Evolutionary conservation across 495 filamentous ascomycete species (phyloP), one percentile per base, ranked within the genome.

Genomic region (Penicillium waksmanii): DNA sequence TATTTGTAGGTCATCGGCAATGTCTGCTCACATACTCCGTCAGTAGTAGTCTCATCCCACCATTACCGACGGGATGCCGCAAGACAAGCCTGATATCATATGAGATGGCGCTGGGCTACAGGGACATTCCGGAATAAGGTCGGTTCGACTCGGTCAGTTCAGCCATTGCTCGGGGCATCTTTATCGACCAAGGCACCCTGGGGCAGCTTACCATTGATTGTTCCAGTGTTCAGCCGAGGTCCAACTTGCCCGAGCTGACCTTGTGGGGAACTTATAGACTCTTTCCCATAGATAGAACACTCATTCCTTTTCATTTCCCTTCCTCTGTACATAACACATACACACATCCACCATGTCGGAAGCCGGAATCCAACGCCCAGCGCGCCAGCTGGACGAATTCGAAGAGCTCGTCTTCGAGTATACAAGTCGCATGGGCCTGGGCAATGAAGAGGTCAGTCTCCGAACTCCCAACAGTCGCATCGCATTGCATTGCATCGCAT

Each of bases 381-480:
- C 62, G 15, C 65, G 71, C 42, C 55, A 68, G 51, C 52, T 76
- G 57, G 62, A 66, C 54, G 68, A 74, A 51, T 76, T 76, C 61
- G 73, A 76, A 47, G 49, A 76, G 56, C 60, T 65, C 43, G 68
- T 73, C 58, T 73, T 65, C 61, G 61, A 67, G 34, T 71, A 70
- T 60, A 62, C 64, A 23, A 21, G 34, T 15, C 67, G 70, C 9
- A 66, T 71, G 57, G 59, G 65, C 35, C 21, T 61, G 50, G 58
- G 58, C 34, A 58, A 53, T 21, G 63, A 58, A 35, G 65, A 66
- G 53, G 67, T 72, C 9, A 44, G 68, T 65, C 57, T 2, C 13
- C 9, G 13, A 10, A 36, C 34, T 36, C 1, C 34, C 34, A 23
- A 23, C 23, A 23, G 21, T 21, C 21, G 21, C 21, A 21, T 21